Conservation (phyloP, 73 alveolate species). For the Urostyla sp. region DNA sequence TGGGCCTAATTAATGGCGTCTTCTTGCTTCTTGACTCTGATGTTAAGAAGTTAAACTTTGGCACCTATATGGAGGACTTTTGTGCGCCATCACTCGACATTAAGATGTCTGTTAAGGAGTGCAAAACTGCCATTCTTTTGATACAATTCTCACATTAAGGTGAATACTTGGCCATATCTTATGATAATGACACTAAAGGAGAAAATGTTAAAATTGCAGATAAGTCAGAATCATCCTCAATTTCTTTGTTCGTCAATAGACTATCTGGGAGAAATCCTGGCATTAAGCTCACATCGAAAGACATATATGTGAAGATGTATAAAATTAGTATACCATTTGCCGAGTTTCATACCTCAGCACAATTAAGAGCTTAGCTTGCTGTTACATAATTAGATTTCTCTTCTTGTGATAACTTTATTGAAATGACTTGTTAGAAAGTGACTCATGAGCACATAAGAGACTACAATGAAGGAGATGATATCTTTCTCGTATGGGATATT, state of each 20-base stretch:
- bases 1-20: constrained; percentile 82
- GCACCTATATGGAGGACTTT: constrained; percentile 69
- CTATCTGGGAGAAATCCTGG: constrained; percentile 58
- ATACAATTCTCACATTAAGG: constrained; percentile 76
- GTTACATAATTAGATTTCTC: constrained; percentile 83
- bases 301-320: constrained; percentile 56
- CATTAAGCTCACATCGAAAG: constrained; percentile 38
- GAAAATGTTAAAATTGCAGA: background rate
- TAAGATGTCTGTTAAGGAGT: constrained; percentile 57
- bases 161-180: constrained; percentile 83
- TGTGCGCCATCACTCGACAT: constrained; percentile 66
- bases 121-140: constrained; percentile 72
- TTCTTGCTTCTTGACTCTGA: constrained; percentile 69
- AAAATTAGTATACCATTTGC: constrained; percentile 64
- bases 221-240: constrained; percentile 61
- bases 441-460: constrained; percentile 60
- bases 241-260: constrained; percentile 63
- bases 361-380: constrained; percentile 67
- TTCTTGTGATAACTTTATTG: constrained; percentile 78
- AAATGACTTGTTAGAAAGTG: constrained; percentile 72
- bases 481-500: constrained; percentile 85
- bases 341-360: constrained; percentile 52
- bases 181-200: constrained; percentile 66
- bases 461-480: constrained; percentile 71
- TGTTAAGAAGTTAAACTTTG: constrained; percentile 59